Evolutionary conservation across 257 asterid species (phyloP), one percentile per base, ranked within the genome.

Genomic region (Plantago major): DNA sequence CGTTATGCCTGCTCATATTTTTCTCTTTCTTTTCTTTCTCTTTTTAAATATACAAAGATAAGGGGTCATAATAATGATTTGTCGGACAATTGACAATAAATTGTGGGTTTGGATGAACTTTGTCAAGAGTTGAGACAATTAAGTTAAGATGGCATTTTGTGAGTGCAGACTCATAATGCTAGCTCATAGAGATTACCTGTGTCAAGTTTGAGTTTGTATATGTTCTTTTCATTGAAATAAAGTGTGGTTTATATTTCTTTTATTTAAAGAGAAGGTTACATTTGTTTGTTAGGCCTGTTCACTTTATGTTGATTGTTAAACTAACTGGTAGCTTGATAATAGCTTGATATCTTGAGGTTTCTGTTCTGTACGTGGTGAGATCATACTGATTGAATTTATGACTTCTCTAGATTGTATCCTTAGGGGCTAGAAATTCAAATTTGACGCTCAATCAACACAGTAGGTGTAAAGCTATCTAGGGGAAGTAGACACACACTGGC

Each of bases 1-100:
- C 94, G 94, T 47, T 89, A 80, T 70, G 94, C 87, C 73, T 72
- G 60, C 72, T 65, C 89, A 22, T 22, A 22, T 1, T 22, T 22
- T 22, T 22, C 40, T 1, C 3, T 33, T 33, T 33, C 40, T 33
- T 30, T 33, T 33, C 19, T 56, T 42, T 46, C 59, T 49, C 43
- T 67, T 70, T 69, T 28, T 54, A 62, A 42, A n/a, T 47, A 22
- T 53, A 28, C 40, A 33, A 57, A 67, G 63, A 63, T 45, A 72
- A 65, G 72, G 62, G 69, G 45, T 62, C 67, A 43, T 42, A 72
- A 73, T 84, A 81, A 77, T 69, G 72, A 64, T 68, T 77, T 75
- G 73, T 78, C 63, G 69, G 71, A 74, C 62, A 68, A 60, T 57
- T 74, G 38, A 64, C 47, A 77, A 75, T 72, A 77, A 82, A 72